Percentiles rank a stretch among this genome's conserved stretches.
Conservation (phyloP, 345 rosid species). For the Alliaria petiolata region DNA sequence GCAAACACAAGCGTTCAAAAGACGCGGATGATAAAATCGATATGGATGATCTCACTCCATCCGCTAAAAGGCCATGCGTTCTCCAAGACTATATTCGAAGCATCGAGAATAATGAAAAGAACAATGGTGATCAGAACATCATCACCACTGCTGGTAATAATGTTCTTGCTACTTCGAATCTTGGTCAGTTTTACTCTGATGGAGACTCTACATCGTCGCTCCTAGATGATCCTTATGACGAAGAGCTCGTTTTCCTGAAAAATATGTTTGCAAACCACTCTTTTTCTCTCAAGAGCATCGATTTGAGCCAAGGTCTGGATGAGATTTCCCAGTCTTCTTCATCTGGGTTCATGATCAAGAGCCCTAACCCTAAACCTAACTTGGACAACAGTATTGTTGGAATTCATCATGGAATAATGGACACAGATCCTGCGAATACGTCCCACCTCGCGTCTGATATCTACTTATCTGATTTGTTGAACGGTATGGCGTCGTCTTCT, state of each 20-base stretch:
- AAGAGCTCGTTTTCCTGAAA: slow-evolving; percentile 63
- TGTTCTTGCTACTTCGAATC: slow-evolving; percentile 8
- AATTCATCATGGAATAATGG: slow-evolving; percentile 4
- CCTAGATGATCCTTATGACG: slow-evolving; percentile 52
- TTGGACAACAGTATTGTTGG: not conserved
- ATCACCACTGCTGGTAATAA: not conserved
- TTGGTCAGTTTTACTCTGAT: slow-evolving; percentile 20
- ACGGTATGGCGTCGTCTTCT: slow-evolving; percentile 37
- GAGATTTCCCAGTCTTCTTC: slow-evolving; percentile 5
- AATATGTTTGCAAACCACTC: slow-evolving; percentile 41
- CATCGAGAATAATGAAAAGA: slow-evolving; percentile 33
- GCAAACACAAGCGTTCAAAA: slow-evolving; percentile 35
- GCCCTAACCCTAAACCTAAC: slow-evolving; percentile 12
- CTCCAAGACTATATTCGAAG: slow-evolving; percentile 80
- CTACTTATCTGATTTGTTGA: slow-evolving; percentile 51
- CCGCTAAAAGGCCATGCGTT: slow-evolving; percentile 44
- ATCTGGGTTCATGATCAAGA: slow-evolving; percentile 17
- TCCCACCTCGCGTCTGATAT: slow-evolving; percentile 50
- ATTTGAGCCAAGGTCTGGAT: not conserved
- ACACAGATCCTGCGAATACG: slow-evolving; percentile 2
- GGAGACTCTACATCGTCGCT: slow-evolving; percentile 31
- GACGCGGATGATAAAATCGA: not conserved
- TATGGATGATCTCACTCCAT: slow-evolving; percentile 1
- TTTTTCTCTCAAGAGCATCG: slow-evolving; percentile 18
- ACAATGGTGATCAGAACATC: not conserved